Percentiles rank a stretch among this genome's conserved stretches.
These are phyloP conservation scores for Austroboletus eburneus DNA, from an alignment of 768 basidiomycete species.

Conservation along the genomic window DNA sequence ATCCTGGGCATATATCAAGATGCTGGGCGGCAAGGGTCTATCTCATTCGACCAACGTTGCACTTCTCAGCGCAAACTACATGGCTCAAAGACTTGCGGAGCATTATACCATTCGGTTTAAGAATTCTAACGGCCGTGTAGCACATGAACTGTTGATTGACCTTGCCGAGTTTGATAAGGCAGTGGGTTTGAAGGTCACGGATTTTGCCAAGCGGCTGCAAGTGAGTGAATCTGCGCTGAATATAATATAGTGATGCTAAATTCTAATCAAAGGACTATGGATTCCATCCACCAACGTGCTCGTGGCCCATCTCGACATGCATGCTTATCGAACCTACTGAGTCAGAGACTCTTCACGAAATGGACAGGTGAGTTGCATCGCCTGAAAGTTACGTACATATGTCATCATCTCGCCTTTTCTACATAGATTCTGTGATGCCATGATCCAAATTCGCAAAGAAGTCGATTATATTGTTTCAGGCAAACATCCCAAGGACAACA, in stretches of 20 bases:
- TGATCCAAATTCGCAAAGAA: constrained; percentile 94
- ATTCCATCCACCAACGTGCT: constrained; percentile 96
- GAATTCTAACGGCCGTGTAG: constrained; percentile 88
- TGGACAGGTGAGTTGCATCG: constrained; percentile 59
- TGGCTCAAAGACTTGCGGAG: constrained; percentile 80
- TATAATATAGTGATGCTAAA: not conserved
- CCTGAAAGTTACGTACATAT: not conserved
- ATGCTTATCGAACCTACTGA: constrained; percentile 99
- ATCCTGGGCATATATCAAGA: constrained; percentile 99
- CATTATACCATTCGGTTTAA: constrained; percentile 87
- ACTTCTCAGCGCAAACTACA: constrained; percentile 95
- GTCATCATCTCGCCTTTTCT: not conserved
- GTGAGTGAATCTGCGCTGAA: constrained; percentile 32
- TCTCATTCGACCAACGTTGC: constrained; percentile 82
- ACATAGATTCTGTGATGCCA: constrained; percentile 90
- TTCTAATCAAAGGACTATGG: constrained; percentile 63
- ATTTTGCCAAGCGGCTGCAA: constrained; percentile 96
- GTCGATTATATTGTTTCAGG: constrained; percentile 84
- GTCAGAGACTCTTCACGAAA: constrained; percentile 88
- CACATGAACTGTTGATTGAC: constrained; percentile 94
- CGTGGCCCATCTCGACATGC: constrained; percentile 96
- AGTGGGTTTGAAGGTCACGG: constrained; percentile 87
- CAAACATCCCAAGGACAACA: constrained; percentile 87
- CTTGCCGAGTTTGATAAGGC: constrained; percentile 91
- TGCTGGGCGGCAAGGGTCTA: constrained; percentile 95